Percentiles rank a stretch among this genome's conserved stretches.
Conservation (phyloP, 306 rosid genomes). For the Casuarina cunninghamiana region DNA sequence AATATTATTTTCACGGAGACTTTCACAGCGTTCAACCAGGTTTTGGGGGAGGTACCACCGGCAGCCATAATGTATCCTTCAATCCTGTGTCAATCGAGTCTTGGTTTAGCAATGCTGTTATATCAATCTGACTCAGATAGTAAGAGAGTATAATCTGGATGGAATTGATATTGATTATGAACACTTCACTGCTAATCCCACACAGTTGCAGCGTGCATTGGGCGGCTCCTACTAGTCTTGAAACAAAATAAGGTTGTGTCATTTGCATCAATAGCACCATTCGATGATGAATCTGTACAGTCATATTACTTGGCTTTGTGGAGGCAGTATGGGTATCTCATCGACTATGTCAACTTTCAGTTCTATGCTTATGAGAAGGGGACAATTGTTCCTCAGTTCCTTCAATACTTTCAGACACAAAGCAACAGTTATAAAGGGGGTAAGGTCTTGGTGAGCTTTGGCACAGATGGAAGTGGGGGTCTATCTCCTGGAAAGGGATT, state of each 20-base stretch:
- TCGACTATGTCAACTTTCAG: slow-evolving; percentile 31
- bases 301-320: slow-evolving; percentile 34
- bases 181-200: slow-evolving; percentile 34
- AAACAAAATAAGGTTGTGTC: slow-evolving; percentile 22
- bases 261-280: slow-evolving; percentile 40
- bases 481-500: slow-evolving; percentile 28
- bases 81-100: slow-evolving; percentile 17
- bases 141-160: slow-evolving; percentile 13
- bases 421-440: slow-evolving; percentile 28
- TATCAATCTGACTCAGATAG: slow-evolving; percentile 20
- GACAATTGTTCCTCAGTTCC: slow-evolving; percentile 12
- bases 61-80: slow-evolving; percentile 6
- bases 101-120: slow-evolving; percentile 33
- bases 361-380: slow-evolving; percentile 31
- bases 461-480: slow-evolving; percentile 26
- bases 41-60: slow-evolving; percentile 32
- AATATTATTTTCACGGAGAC: slow-evolving; percentile 52
- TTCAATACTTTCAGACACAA: too few species aligned
- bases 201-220: slow-evolving; percentile 32
- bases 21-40: slow-evolving; percentile 63
- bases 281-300: slow-evolving; percentile 17
- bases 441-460: slow-evolving; percentile 31
- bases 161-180: slow-evolving; percentile 41
- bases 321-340: slow-evolving; percentile 27
- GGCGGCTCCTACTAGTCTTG: slow-evolving; percentile 21